A percentile compares a stretch with the other conserved stretches of the same genome.
phyloP scores from a whole-genome alignment of 2,329 filamentous ascomycete species.

The Rachicladosporium sp. region DNA sequence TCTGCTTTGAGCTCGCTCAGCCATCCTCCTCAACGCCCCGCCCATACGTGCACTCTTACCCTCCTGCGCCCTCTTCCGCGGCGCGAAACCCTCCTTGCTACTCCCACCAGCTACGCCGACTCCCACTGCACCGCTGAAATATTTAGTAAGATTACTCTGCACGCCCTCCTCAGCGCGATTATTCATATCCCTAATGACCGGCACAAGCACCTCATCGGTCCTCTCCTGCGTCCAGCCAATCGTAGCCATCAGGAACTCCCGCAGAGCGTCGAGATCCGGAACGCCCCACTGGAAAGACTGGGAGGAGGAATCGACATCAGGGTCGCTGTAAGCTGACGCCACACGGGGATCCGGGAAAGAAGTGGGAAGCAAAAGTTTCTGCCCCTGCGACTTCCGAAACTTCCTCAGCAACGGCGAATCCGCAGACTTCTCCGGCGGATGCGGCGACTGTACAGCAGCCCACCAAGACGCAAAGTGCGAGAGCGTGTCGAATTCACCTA shows the following conservation, averaged over 20 bases:
- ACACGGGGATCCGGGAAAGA: constrained; percentile 70
- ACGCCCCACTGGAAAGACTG: constrained; percentile 91
- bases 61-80: constrained; percentile 43
- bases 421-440: constrained; percentile 46
- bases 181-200: constrained; percentile 94
- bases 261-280: constrained; percentile 74
- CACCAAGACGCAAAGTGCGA: constrained; percentile 81
- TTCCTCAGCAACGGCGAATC: constrained; percentile 67
- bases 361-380: constrained; percentile 75
- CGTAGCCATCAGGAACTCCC: constrained; percentile 76
- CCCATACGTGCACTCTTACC: constrained; percentile 65
- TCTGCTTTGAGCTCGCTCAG: constrained; percentile 35
- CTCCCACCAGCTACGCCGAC: constrained; percentile 39
- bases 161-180: constrained; percentile 76
- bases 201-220: constrained; percentile 90
- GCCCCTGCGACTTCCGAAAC: constrained; percentile 62
- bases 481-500: constrained; percentile 75
- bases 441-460: constrained; percentile 55
- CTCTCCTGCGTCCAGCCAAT: constrained; percentile 87
- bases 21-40: constrained; percentile 57
- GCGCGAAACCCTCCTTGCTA: constrained; percentile 52
- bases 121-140: constrained; percentile 65
- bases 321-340: constrained; percentile 69
- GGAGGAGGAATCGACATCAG: constrained; percentile 69
- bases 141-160: constrained; percentile 91